A percentile compares a stretch with the other conserved stretches of the same genome.
These are phyloP conservation scores for Leishmania braziliensis DNA, from an alignment of 208 protist genomes.

Conservation along the genomic window DNA sequence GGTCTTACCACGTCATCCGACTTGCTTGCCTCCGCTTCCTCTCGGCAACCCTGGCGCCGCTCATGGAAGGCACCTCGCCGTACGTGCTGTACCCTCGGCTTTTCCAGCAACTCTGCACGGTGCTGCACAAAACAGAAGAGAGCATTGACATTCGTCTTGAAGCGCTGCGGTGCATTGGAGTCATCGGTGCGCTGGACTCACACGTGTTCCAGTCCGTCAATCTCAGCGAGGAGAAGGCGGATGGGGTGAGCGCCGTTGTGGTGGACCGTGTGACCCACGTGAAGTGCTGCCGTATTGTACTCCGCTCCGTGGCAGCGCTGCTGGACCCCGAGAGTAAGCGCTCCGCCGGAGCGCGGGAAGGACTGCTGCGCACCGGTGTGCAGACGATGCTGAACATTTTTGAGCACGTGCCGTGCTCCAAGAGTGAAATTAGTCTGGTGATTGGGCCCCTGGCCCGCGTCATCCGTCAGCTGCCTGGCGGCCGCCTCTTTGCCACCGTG, in stretches of 20 bases:
- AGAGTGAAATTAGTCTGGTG: conserved; percentile 58
- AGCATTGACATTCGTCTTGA: conserved; percentile 77
- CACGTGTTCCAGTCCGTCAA: conserved; percentile 72
- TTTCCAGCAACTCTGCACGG: conserved; percentile 61
- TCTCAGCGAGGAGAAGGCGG: conserved; percentile 36
- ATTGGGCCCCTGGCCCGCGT: conserved; percentile 64
- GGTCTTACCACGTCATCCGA: conserved; percentile 49
- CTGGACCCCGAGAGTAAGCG: conserved; percentile 58
- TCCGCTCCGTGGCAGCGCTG: conserved; percentile 58
- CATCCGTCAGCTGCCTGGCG: conserved; percentile 47
- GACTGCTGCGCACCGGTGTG: conserved; percentile 51
- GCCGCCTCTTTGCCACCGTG: conserved; percentile 58
- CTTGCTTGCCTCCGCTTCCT: conserved; percentile 81
- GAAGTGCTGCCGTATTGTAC: conserved; percentile 74
- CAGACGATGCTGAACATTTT: conserved; percentile 85
- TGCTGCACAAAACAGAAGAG: conserved; percentile 72
- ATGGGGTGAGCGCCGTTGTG: conserved; percentile 25
- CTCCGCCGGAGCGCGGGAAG: conserved; percentile 51
- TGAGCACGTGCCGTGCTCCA: conserved; percentile 66
- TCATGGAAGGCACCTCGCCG: conserved; percentile 59
- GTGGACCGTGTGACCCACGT: conserved; percentile 55
- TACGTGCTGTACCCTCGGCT: conserved; percentile 79
- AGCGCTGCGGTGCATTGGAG: conserved; percentile 73
- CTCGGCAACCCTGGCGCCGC: conserved; percentile 61
- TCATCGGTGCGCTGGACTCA: conserved; percentile 80